Evolutionary conservation across 2,329 filamentous ascomycete genomes (phyloP).

Genomic region (Ophiostoma piceae): DNA sequence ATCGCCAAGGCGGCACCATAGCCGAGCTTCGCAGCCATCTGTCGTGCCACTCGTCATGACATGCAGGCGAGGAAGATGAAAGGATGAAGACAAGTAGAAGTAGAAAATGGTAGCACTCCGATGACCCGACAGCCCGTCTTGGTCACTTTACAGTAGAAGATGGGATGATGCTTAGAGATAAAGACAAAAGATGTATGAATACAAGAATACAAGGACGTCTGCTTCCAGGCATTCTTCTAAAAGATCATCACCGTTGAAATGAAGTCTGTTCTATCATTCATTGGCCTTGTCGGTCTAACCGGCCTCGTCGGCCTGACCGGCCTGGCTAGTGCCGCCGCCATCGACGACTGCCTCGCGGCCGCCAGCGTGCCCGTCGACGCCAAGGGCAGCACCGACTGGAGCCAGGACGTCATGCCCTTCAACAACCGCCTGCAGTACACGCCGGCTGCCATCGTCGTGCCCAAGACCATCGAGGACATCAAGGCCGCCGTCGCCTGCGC

Average conservation of each 20-base stretch:
- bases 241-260: neutral
- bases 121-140: neutral
- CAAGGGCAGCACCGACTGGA: slow-evolving; percentile 29
- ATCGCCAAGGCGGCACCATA: neutral
- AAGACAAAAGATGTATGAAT: neutral
- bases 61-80: neutral
- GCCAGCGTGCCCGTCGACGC: slow-evolving; percentile 31
- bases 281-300: neutral
- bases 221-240: neutral
- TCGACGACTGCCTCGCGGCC: slow-evolving; percentile 25
- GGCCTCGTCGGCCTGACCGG: neutral
- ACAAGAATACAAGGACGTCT: neutral
- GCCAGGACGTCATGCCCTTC: slow-evolving; percentile 30
- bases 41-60: neutral
- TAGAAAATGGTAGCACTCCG: neutral
- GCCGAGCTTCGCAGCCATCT: neutral
- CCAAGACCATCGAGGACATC: slow-evolving; percentile 40
- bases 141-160: neutral
- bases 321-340: neutral
- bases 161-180: neutral
- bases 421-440: slow-evolving; percentile 18
- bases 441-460: slow-evolving; percentile 39
- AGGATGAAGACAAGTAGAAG: neutral
- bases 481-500: slow-evolving; percentile 44
- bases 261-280: neutral